phyloP scores from a whole-genome alignment of 2,329 filamentous ascomycete genomes.

The Neofusicoccum laricinum region DNA sequence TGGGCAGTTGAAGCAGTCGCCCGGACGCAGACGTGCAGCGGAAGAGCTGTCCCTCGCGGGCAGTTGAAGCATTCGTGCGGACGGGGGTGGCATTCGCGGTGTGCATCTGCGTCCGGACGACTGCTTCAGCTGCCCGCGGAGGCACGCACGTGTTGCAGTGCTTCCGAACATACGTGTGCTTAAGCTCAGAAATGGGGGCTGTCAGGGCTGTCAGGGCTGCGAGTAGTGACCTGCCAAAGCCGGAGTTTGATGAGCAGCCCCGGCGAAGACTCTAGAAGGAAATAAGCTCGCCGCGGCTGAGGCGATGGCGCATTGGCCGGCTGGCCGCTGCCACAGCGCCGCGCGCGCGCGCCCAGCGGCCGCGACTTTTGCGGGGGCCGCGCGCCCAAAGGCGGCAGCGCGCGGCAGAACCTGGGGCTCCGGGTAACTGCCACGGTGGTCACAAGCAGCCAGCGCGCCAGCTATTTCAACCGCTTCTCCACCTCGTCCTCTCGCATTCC shows the following conservation, averaged over 20 bases:
- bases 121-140: too few relatives aligned
- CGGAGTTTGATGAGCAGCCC: neutral
- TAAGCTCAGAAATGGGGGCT: neutral
- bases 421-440: constrained; percentile 15
- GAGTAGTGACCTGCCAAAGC: neutral
- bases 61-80: too few relatives aligned
- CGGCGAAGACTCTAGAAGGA: constrained; percentile 13
- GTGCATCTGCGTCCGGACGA: too few relatives aligned
- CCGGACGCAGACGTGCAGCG: too few relatives aligned
- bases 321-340: neutral
- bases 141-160: too few relatives aligned
- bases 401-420: neutral
- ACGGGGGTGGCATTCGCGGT: too few relatives aligned
- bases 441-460: neutral
- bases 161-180: too few relatives aligned
- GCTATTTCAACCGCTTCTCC: constrained; percentile 16
- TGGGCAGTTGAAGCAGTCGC: too few relatives aligned
- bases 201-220: too few relatives aligned
- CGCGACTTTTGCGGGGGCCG: neutral
- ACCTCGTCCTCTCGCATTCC: constrained; percentile 7
- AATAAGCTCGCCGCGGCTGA: constrained; percentile 10
- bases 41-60: too few relatives aligned
- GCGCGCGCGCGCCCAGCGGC: neutral
- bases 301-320: neutral
- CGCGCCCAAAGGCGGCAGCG: neutral